Evolutionary conservation across 495 filamentous ascomycete species (phyloP), one percentile per base, ranked within the genome.

Genomic region (Oidiodendron maius): DNA sequence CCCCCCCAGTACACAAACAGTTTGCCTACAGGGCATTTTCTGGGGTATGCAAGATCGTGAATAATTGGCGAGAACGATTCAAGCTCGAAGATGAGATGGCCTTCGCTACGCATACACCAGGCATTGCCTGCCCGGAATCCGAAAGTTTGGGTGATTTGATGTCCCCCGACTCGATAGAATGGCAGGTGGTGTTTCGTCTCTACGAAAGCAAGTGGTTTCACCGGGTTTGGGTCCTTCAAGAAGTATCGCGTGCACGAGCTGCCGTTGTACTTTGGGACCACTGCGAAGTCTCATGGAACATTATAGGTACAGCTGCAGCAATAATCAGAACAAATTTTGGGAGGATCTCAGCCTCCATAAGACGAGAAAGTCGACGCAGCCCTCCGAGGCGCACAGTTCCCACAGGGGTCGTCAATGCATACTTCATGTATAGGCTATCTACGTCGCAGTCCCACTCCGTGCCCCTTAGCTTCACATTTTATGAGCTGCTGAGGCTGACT

Each of bases 221-320:
- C 4, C 45, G 55, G 3, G 11, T 54, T 1, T 57, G 55, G 55
- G 50, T 53, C 16, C 22, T 57, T 12, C 55, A 57, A 46, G 55
- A 57, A 21, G 40, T 54, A 4, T 50, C 44, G 3, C 34, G 53
- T 8, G 45, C 55, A 13, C 17, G 25, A 1, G 28, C 20, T 1
- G 55, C 51, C 12, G 41, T 32, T n/a, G 38, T 49, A 3, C 49
- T 57, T 11, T 57, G 54, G 50, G 44, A 38, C 3, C 28, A 50
- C 5, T 45, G 32, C 44, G 51, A 53, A 36, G 53, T 57, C 11
- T 12, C 36, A 1, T 57, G 54, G 54, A 8, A 36, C 1, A 44
- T 38, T 43, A 40, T 57, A 25, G 54, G 54, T 3, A 50, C 53
- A 22, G 54, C 54, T 2, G 54, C 54, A 2, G 43, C 54, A 8